Percentiles rank a stretch among this genome's conserved stretches.
Conservation (phyloP, 371 early-diverging fungal species). For the Actinomortierella wolfii region DNA sequence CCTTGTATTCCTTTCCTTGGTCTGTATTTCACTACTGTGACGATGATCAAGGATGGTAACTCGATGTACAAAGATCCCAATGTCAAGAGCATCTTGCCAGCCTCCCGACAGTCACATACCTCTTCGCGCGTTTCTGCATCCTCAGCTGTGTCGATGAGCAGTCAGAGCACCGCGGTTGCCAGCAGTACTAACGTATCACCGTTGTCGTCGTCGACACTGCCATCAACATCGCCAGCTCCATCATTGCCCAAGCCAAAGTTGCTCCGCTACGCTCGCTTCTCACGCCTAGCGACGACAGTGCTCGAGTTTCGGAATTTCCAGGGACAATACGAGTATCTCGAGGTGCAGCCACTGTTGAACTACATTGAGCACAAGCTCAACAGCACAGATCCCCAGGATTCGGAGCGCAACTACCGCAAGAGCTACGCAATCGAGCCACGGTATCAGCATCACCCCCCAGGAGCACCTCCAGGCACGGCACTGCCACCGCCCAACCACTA, state of each 20-base stretch:
- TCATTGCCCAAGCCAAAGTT: conserved; percentile 16
- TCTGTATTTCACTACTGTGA: conserved; percentile 83
- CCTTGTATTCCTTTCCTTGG: conserved; percentile 92
- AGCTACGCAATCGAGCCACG: conserved; percentile 38
- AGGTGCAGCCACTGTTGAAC: conserved; percentile 30
- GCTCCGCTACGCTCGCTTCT: conserved; percentile 33
- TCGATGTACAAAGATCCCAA: conserved; percentile 56
- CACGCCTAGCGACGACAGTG: conserved; percentile 19
- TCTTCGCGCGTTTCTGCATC: no score
- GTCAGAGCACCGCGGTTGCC: background rate
- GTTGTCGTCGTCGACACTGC: no score
- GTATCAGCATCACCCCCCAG: no score
- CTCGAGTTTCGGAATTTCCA: conserved; percentile 37
- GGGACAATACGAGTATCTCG: conserved; percentile 27
- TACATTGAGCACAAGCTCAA: conserved; percentile 31
- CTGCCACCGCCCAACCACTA: no score
- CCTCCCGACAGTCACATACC: no score
- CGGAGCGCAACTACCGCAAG: conserved; percentile 31
- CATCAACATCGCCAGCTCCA: background rate
- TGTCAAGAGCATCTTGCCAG: background rate
- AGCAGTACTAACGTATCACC: background rate
- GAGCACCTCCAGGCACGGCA: no score
- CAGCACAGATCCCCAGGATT: conserved; percentile 11
- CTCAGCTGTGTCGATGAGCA: no score
- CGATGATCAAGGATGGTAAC: conserved; percentile 93